These are phyloP conservation scores for Saccharomyces hybrid DNA, from an alignment of 1,139 yeast genomes.

Conservation along the genomic window DNA sequence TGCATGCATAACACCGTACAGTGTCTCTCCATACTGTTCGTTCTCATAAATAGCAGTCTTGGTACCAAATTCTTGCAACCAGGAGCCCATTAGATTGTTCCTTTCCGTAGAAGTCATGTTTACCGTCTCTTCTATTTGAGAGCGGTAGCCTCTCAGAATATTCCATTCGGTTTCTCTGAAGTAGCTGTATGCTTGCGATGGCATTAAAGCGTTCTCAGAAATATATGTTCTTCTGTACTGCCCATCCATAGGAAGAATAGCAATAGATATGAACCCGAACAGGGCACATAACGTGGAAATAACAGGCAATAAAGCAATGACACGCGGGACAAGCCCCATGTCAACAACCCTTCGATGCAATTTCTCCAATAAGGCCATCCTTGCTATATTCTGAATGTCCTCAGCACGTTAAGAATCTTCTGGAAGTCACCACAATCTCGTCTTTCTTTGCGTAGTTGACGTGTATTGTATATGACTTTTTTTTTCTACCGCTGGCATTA, in stretches of 20 bases:
- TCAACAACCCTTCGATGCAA: slow-evolving; percentile 46
- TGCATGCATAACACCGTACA: slow-evolving; percentile 86
- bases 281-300: slow-evolving; percentile 55
- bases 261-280: slow-evolving; percentile 58
- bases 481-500: background rate
- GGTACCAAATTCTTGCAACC: slow-evolving; percentile 70
- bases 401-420: background rate
- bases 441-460: background rate
- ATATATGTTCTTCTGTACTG: slow-evolving; percentile 77
- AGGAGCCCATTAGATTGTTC: slow-evolving; percentile 42
- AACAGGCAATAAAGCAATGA: slow-evolving; percentile 50
- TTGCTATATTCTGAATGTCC: background rate
- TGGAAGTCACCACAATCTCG: background rate
- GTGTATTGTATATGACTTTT: background rate
- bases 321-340: slow-evolving; percentile 51
- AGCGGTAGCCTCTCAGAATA: slow-evolving; percentile 72
- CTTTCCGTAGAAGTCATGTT: slow-evolving; percentile 32
- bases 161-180: slow-evolving; percentile 96
- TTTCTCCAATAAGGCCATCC: slow-evolving; percentile 55
- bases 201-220: slow-evolving; percentile 94
- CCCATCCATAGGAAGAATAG: slow-evolving; percentile 66
- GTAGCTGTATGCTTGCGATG: slow-evolving; percentile 88
- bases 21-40: slow-evolving; percentile 41
- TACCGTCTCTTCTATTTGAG: slow-evolving; percentile 34
- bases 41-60: slow-evolving; percentile 49